Evolutionary conservation across 2,329 filamentous ascomycete genomes (phyloP), one percentile per base, ranked within the genome.

Genomic region (Nigrospora oryzae): DNA sequence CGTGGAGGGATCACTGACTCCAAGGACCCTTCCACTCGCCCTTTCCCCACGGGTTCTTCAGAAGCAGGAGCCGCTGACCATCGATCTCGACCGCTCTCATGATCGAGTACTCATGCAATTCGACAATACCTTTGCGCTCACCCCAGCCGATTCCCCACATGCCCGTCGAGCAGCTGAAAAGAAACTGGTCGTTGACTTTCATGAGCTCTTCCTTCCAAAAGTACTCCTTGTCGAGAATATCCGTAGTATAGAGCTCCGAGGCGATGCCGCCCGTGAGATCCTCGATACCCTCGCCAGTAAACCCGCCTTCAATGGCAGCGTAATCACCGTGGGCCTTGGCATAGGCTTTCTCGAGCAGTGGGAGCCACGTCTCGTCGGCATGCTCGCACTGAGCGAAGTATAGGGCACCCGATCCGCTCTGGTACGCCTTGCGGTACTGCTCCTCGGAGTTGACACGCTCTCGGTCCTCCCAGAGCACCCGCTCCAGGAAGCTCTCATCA

Each of bases 171-270:
- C 74, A 79, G 28, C 74, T 80, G 46, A 87, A 86, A 4, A 87
- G 70, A 48, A 91, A 91, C 44, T 89, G 81, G 34, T 87, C 69
- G 60, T 93, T 91, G 47, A 87, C 85, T 44, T 83, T 81, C 65
- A 84, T 79, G 3, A 94, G 71, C 57, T 91, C 85, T 31, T 88
- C 80, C 1, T 74, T 74, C 89, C 87, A 94, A 60, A 94, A 91
- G 30, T 74, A 71, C 17, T 89, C 81, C 53, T 84, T 86, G 61
- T 90, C 81, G 8, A 88, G 71, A 42, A 88, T 83, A 46, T 86
- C 82, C 0, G 77, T 76, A 0, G 79, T 75, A 38, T 81, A 77
- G 3, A 87, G 65, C 55, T 84, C 79, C 0, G 78, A 80, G 0
- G 81, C 84, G 5, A 86, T 79, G 28, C 83, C 83, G 11, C 83